Evolutionary conservation across 2,329 filamentous ascomycete genomes (phyloP).

Genomic region (Cercospora sojina): DNA sequence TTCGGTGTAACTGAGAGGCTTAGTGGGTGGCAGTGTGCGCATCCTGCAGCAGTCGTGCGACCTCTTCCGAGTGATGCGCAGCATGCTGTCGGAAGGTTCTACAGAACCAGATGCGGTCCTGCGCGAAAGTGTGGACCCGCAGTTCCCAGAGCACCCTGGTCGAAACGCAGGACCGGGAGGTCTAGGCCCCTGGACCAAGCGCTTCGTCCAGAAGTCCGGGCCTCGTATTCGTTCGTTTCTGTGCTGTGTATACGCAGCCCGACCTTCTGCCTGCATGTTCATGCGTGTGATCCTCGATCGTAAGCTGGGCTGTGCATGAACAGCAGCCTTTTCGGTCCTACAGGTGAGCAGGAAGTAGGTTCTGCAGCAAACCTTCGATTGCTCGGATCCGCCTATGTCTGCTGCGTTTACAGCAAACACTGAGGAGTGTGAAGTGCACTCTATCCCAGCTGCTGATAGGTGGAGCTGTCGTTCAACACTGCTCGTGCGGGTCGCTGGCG

Average conservation of each 20-base stretch:
- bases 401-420: not conserved
- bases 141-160: not conserved
- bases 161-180: not conserved
- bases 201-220: not conserved
- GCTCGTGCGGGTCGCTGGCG: not conserved
- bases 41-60: not conserved
- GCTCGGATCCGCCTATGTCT: not conserved
- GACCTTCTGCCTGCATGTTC: not conserved
- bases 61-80: not conserved
- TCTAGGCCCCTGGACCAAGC: slow-evolving; percentile 5
- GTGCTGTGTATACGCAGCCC: not conserved
- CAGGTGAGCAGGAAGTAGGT: not conserved
- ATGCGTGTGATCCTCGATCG: not conserved
- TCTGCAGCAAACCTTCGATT: not conserved
- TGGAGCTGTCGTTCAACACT: not conserved
- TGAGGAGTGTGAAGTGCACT: not conserved
- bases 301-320: not conserved
- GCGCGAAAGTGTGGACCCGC: not conserved
- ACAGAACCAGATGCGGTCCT: not conserved
- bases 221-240: not conserved
- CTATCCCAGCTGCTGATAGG: not conserved
- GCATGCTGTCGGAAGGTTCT: not conserved
- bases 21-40: not conserved
- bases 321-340: not conserved
- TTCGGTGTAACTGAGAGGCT: not conserved